Conservation (phyloP, 495 filamentous ascomycete genomes). For the Darksidea phi region DNA sequence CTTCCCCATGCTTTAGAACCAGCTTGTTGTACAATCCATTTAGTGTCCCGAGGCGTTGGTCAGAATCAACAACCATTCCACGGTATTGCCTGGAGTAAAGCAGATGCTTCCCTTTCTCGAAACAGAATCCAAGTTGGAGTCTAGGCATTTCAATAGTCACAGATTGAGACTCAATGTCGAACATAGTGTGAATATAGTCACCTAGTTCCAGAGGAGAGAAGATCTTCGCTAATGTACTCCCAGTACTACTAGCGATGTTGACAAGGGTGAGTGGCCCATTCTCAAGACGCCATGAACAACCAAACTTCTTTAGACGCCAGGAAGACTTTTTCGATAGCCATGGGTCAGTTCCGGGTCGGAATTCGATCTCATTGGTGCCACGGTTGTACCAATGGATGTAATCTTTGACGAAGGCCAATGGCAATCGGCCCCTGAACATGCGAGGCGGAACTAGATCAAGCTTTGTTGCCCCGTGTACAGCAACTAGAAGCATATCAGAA, state of each 20-base stretch:
- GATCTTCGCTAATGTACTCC: background rate
- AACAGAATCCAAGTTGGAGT: constrained; percentile 12
- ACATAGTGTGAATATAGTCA: constrained; percentile 9
- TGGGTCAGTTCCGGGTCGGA: constrained; percentile 45
- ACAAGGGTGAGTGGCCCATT: constrained; percentile 1
- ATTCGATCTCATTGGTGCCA: constrained; percentile 48
- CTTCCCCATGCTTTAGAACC: constrained; percentile 1
- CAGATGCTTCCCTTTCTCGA: background rate
- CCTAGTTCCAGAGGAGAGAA: constrained; percentile 11
- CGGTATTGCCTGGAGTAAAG: constrained; percentile 23
- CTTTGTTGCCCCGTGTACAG: constrained; percentile 1
- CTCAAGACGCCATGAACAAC: constrained; percentile 7
- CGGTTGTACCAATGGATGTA: constrained; percentile 62
- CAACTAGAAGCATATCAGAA: constrained; percentile 37
- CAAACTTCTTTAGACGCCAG: constrained; percentile 7
- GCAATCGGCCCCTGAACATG: constrained; percentile 49
- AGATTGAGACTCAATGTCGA: background rate
- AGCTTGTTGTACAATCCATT: constrained; percentile 21
- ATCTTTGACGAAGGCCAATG: constrained; percentile 47
- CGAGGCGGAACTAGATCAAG: constrained; percentile 51
- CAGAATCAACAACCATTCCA: constrained; percentile 22
- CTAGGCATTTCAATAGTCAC: constrained; percentile 26
- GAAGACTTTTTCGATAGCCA: constrained; percentile 44
- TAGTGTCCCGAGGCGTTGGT: constrained; percentile 22
- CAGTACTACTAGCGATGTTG: constrained; percentile 8